These are phyloP conservation scores for Verticillium longisporum DNA, from an alignment of 2,329 filamentous ascomycete genomes.

Conservation along the genomic window DNA sequence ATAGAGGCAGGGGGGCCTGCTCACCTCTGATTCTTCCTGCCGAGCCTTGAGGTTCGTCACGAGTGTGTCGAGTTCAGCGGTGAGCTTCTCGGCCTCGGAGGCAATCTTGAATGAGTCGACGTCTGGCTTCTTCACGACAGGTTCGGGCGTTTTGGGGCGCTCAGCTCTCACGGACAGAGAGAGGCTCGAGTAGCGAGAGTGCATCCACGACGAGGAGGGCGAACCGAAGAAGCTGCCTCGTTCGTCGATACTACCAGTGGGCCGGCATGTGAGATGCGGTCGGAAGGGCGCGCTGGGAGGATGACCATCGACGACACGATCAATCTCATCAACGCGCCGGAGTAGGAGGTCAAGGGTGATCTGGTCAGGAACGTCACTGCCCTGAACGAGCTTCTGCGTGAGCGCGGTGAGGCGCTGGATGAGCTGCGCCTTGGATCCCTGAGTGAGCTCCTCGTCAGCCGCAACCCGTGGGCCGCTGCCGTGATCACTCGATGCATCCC, in stretches of 20 bases:
- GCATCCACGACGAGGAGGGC: slow-evolving; percentile 26
- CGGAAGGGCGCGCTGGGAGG: slow-evolving; percentile 2
- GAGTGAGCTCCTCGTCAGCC: slow-evolving; percentile 13
- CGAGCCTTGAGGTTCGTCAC: slow-evolving; percentile 44
- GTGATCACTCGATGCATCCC: slow-evolving; percentile 7
- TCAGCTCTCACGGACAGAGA: slow-evolving; percentile 26
- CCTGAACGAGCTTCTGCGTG: slow-evolving; percentile 27
- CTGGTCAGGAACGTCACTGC: slow-evolving; percentile 25
- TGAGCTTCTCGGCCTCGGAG: slow-evolving; percentile 36
- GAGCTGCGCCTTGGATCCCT: slow-evolving; percentile 32
- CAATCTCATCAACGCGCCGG: slow-evolving; percentile 29
- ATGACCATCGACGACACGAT: slow-evolving; percentile 17
- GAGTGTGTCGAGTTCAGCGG: slow-evolving; percentile 40
- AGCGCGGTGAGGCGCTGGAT: slow-evolving; percentile 32
- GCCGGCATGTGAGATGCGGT: slow-evolving; percentile 2
- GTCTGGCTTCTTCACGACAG: slow-evolving; percentile 7
- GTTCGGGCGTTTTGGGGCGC: slow-evolving; percentile 3
- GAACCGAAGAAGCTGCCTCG: slow-evolving; percentile 18
- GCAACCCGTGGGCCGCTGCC: background rate
- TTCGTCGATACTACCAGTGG: slow-evolving; percentile 9
- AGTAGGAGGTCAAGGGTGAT: slow-evolving; percentile 20
- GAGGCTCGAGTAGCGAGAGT: slow-evolving; percentile 31
- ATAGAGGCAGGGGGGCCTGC: slow-evolving; percentile 11
- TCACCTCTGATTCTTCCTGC: slow-evolving; percentile 53
- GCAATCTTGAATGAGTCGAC: slow-evolving; percentile 29